Conservation (phyloP, 2,329 filamentous ascomycete genomes). For the Hansfordia pulvinata region DNA sequence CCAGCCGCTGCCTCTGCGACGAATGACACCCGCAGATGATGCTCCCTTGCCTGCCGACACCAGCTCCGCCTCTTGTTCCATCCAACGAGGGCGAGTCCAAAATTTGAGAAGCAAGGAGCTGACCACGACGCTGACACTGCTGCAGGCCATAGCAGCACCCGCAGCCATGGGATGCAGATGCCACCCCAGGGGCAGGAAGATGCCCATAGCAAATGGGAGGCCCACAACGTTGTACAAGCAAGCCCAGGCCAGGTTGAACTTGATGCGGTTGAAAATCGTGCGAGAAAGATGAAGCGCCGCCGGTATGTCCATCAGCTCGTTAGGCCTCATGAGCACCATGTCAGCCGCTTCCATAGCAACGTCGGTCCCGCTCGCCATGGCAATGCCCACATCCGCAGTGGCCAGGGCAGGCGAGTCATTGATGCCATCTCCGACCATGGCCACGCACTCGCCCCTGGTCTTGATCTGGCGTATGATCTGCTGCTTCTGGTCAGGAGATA, state of each 20-base stretch:
- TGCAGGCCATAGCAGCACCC: slow-evolving; percentile 84
- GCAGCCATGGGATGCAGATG: slow-evolving; percentile 90
- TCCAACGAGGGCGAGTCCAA: slow-evolving; percentile 77
- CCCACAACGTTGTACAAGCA: slow-evolving; percentile 88
- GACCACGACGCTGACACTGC: slow-evolving; percentile 78
- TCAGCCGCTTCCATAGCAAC: slow-evolving; percentile 97
- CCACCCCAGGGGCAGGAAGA: slow-evolving; percentile 81
- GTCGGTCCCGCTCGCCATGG: slow-evolving; percentile 83
- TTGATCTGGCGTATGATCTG: slow-evolving; percentile 70
- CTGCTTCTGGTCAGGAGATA: slow-evolving; percentile 85
- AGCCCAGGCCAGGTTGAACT: slow-evolving; percentile 84
- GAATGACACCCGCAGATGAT: slow-evolving; percentile 25
- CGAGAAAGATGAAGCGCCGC: slow-evolving; percentile 70
- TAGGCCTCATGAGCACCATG: slow-evolving; percentile 86
- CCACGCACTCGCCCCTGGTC: slow-evolving; percentile 60
- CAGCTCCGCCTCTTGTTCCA: slow-evolving; percentile 58
- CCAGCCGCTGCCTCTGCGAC: slow-evolving; percentile 27
- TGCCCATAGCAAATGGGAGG: slow-evolving; percentile 90
- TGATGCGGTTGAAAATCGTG: slow-evolving; percentile 83
- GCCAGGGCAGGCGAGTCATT: slow-evolving; percentile 95
- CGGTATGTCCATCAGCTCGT: slow-evolving; percentile 86
- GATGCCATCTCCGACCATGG: slow-evolving; percentile 97
- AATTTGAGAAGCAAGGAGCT: slow-evolving; percentile 75
- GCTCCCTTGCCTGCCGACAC: too few species aligned
- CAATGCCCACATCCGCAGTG: slow-evolving; percentile 85